phyloP scores from a whole-genome alignment of 306 rosid species.

The Pueraria montana region DNA sequence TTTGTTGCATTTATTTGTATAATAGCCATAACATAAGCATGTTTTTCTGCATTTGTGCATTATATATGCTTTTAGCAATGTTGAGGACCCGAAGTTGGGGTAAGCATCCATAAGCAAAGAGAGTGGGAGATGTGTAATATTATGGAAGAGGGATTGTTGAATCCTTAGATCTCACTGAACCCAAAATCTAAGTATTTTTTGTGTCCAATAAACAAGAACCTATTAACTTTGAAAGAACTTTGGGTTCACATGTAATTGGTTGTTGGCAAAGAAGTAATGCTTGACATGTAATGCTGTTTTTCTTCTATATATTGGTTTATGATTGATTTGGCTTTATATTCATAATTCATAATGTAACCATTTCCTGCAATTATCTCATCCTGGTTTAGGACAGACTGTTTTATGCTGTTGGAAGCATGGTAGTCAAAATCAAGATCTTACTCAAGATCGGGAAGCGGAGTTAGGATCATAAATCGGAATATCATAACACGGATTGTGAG shows the following conservation, averaged over 20 bases:
- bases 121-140: conserved; percentile 2
- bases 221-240: conserved; percentile 26
- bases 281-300: background rate
- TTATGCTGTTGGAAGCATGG: background rate
- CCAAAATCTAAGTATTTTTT: background rate
- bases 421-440: background rate
- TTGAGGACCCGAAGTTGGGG: conserved; percentile 15
- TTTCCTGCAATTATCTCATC: background rate
- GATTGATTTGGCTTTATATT: conserved; percentile 4
- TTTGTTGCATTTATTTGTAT: conserved; percentile 6
- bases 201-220: background rate
- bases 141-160: conserved; percentile 18
- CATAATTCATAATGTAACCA: background rate
- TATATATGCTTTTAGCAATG: conserved; percentile 9
- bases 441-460: background rate
- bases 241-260: conserved; percentile 8
- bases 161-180: conserved; percentile 15
- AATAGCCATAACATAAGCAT: background rate
- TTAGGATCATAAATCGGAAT: background rate
- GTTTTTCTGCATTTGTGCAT: conserved; percentile 13
- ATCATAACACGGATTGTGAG: background rate
- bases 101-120: conserved; percentile 12
- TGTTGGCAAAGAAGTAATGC: background rate
- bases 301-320: conserved; percentile 11
- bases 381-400: background rate